phyloP scores from a whole-genome alignment of 163 green algal species.

The Scenedesmus sp. region DNA sequence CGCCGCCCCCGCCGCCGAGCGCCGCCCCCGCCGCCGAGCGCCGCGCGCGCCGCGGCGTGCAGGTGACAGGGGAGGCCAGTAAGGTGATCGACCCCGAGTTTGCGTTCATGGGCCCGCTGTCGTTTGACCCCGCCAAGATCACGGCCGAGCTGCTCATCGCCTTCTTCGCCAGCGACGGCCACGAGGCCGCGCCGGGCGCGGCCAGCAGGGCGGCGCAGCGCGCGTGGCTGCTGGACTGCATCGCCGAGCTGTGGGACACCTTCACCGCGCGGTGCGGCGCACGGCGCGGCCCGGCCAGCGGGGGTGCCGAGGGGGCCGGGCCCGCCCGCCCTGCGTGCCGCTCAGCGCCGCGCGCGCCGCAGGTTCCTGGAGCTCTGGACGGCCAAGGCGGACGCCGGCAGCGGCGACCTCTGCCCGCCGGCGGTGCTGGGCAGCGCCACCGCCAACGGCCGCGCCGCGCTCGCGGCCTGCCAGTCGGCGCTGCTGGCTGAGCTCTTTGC shows the following conservation, averaged over 20 bases:
- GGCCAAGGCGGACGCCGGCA: too few species aligned
- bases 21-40: too few species aligned
- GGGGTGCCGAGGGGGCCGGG: too few species aligned
- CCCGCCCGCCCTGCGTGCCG: too few species aligned
- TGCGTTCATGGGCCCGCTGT: slow-evolving; percentile 94
- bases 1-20: too few species aligned
- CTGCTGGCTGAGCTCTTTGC: slow-evolving; percentile 79
- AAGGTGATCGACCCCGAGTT: slow-evolving; percentile 96
- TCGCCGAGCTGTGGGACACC: slow-evolving; percentile 61
- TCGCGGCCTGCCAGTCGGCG: slow-evolving; percentile 52
- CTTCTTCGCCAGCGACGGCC: slow-evolving; percentile 89
- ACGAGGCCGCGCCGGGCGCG: slow-evolving; percentile 46
- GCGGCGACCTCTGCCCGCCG: slow-evolving; percentile 59
- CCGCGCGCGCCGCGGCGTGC: too few species aligned
- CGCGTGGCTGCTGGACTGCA: slow-evolving; percentile 66
- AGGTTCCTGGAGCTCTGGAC: too few species aligned
- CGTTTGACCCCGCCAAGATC: slow-evolving; percentile 97
- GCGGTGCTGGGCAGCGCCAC: slow-evolving; percentile 54
- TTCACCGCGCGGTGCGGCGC: slow-evolving; percentile 59
- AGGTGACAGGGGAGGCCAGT: slow-evolving; percentile 48
- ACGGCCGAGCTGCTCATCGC: slow-evolving; percentile 93
- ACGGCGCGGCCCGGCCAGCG: too few species aligned
- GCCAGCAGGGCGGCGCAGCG: slow-evolving; percentile 42
- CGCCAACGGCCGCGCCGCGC: slow-evolving; percentile 41
- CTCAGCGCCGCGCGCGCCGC: too few species aligned